Conservation (phyloP, 2,329 filamentous ascomycete species). For the Talaromyces sp. region DNA sequence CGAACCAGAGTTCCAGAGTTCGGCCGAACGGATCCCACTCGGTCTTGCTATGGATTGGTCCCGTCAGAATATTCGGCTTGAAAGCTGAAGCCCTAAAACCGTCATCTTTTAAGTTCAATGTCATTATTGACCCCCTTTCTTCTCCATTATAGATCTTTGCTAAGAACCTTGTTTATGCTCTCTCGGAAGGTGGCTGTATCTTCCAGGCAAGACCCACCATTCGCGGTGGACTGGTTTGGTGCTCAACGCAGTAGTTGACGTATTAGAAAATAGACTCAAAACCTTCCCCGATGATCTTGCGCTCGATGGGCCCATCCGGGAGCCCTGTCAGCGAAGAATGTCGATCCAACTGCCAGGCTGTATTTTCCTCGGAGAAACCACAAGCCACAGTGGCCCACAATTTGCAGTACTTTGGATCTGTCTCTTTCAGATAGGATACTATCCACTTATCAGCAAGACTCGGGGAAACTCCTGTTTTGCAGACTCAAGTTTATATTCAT, state of each 20-base stretch:
- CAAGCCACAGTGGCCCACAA: neutral
- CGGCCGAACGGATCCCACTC: slow-evolving; percentile 5
- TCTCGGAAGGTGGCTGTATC: no score
- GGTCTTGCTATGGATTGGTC: neutral
- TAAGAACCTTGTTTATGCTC: no score
- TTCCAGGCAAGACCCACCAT: neutral
- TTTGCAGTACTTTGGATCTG: slow-evolving; percentile 3
- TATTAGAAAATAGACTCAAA: neutral
- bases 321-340: neutral
- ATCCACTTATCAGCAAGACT: neutral
- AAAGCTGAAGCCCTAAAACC: neutral
- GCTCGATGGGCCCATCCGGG: neutral
- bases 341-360: neutral
- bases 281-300: neutral
- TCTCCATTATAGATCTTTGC: neutral
- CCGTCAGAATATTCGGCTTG: neutral
- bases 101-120: neutral
- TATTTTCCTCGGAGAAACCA: slow-evolving; percentile 9
- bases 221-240: neutral
- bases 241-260: neutral
- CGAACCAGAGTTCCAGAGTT: neutral
- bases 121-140: neutral
- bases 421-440: neutral
- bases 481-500: neutral
- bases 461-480: neutral